Conservation (phyloP, 2,329 filamentous ascomycete genomes). For the Pseudogymnoascus sp. region DNA sequence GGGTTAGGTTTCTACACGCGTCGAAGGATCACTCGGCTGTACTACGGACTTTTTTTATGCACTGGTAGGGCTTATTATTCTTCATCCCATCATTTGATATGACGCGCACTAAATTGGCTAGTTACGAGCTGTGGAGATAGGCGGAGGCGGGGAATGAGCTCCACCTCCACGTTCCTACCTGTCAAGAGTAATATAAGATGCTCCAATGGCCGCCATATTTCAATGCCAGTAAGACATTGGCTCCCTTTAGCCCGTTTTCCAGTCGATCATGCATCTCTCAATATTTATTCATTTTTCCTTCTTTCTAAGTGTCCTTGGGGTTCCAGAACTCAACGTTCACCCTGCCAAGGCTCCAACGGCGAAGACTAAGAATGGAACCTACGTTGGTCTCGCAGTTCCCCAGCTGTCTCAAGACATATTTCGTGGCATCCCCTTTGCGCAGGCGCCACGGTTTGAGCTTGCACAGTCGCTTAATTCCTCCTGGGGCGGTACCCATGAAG, state of each 20-base stretch:
- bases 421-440: slow-evolving; percentile 12
- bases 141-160: background rate
- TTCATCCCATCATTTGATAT: background rate
- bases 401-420: slow-evolving; percentile 14
- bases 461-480: slow-evolving; percentile 9
- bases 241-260: background rate
- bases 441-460: slow-evolving; percentile 10
- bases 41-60: background rate
- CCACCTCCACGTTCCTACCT: background rate
- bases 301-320: background rate
- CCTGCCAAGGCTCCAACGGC: background rate
- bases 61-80: background rate
- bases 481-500: slow-evolving; percentile 7
- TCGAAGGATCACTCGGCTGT: slow-evolving; percentile 1
- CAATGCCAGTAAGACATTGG: background rate
- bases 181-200: background rate
- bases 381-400: background rate
- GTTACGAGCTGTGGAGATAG: background rate
- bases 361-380: background rate
- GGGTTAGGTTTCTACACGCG: background rate
- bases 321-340: background rate
- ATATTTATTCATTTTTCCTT: background rate
- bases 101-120: background rate
- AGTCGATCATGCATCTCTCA: background rate
- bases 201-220: background rate